Evolutionary conservation across 2,329 filamentous ascomycete genomes (phyloP).

Genomic region (Calcarisporium arbuscula): DNA sequence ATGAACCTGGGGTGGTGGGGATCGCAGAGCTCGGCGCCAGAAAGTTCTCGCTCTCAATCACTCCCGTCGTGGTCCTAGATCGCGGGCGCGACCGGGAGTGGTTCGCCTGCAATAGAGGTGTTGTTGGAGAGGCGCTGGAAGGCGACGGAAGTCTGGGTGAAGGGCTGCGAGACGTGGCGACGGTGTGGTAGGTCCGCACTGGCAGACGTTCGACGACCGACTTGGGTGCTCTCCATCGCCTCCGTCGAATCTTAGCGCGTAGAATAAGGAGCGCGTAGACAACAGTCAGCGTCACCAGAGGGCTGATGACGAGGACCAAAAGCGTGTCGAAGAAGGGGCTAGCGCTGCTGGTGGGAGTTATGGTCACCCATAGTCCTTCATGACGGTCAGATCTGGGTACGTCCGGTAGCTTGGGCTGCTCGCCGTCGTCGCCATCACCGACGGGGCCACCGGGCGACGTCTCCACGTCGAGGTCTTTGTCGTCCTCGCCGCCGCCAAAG

Average conservation of each 20-base stretch:
- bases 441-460: slow-evolving; percentile 17
- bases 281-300: slow-evolving; percentile 83
- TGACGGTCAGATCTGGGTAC: slow-evolving; percentile 21
- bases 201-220: slow-evolving; percentile 92
- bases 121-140: slow-evolving; percentile 62
- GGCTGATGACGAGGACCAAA: slow-evolving; percentile 92
- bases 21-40: slow-evolving; percentile 36
- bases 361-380: slow-evolving; percentile 91
- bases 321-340: slow-evolving; percentile 95
- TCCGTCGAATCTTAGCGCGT: slow-evolving; percentile 78
- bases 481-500: slow-evolving; percentile 38
- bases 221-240: slow-evolving; percentile 95
- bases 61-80: slow-evolving; percentile 58
- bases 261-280: slow-evolving; percentile 86
- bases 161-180: slow-evolving; percentile 52
- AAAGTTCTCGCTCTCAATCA: slow-evolving; percentile 44
- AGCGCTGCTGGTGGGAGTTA: slow-evolving; percentile 82
- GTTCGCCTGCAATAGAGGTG: slow-evolving; percentile 66
- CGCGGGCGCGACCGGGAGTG: slow-evolving; percentile 51
- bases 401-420: slow-evolving; percentile 13
- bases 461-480: slow-evolving; percentile 14
- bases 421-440: slow-evolving; percentile 11
- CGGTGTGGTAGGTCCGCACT: slow-evolving; percentile 89
- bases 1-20: slow-evolving; percentile 23
- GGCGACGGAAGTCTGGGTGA: slow-evolving; percentile 56